phyloP scores from a whole-genome alignment of 2,329 filamentous ascomycete genomes.

The Aspergillus spinulosporus region DNA sequence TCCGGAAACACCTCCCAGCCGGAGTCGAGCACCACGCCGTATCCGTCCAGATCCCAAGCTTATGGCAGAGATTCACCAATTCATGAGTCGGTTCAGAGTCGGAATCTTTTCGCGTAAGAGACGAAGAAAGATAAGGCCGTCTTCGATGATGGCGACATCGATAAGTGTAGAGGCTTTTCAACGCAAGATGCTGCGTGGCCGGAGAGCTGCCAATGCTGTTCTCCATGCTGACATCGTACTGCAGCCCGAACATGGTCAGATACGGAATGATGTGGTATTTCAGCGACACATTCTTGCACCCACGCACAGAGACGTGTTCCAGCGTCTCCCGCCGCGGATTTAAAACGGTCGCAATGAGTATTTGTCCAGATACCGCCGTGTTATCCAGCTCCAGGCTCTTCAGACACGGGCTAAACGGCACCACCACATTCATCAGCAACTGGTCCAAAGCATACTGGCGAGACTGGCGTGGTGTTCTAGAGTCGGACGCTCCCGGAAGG shows the following conservation, averaged over 20 bases:
- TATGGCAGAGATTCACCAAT: constrained; percentile 59
- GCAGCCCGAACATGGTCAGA: constrained; percentile 50
- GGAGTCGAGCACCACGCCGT: constrained; percentile 63
- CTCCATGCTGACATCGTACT: constrained; percentile 47
- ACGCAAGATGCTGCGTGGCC: constrained; percentile 47
- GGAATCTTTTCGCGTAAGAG: constrained; percentile 57
- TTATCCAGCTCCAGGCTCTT: constrained; percentile 61
- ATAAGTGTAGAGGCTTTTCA: constrained; percentile 63
- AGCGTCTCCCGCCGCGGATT: constrained; percentile 56
- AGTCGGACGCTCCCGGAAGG: constrained; percentile 35
- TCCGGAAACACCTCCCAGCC: constrained; percentile 56
- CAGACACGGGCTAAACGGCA: constrained; percentile 58
- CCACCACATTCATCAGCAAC: constrained; percentile 56
- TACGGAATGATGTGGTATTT: constrained; percentile 66
- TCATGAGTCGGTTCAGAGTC: constrained; percentile 63
- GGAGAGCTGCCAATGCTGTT: constrained; percentile 37
- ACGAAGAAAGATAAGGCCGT: constrained; percentile 59
- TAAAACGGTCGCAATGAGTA: constrained; percentile 56
- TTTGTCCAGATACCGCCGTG: constrained; percentile 60
- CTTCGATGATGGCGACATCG: constrained; percentile 63
- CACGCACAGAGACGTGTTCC: constrained; percentile 61
- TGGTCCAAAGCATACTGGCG: constrained; percentile 61
- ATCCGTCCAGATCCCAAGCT: constrained; percentile 61
- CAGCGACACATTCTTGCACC: constrained; percentile 64
- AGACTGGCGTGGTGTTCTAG: constrained; percentile 48